phyloP scores from a whole-genome alignment of 352 stramenopile genomes.

The Phytophthora citricola region DNA sequence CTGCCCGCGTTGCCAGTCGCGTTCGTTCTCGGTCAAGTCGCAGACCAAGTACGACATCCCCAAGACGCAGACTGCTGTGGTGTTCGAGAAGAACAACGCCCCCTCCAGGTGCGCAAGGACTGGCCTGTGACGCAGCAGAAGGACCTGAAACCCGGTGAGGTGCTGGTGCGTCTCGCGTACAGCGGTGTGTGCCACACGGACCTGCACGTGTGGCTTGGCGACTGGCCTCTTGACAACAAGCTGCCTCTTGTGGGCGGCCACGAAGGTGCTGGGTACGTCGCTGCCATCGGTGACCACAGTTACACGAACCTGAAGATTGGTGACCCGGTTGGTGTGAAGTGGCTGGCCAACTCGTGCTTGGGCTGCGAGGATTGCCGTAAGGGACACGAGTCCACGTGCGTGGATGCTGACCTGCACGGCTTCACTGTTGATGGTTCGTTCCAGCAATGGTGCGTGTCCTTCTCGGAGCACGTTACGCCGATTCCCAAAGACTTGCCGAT shows the following conservation, averaged over 20 bases:
- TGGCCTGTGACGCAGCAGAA: conserved; percentile 53
- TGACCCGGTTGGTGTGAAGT: conserved; percentile 56
- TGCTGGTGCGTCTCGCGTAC: conserved; percentile 58
- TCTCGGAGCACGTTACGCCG: conserved; percentile 67
- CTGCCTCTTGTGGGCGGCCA: conserved; percentile 59
- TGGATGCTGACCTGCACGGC: conserved; percentile 39
- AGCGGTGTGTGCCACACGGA: conserved; percentile 59
- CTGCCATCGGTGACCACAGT: conserved; percentile 47
- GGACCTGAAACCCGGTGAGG: conserved; percentile 52
- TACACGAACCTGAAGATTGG: conserved; percentile 49
- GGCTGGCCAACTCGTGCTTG: conserved; percentile 52
- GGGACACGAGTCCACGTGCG: conserved; percentile 49
- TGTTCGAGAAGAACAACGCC: conserved; percentile 60
- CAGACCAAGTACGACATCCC: conserved; percentile 57
- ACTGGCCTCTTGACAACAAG: conserved; percentile 46
- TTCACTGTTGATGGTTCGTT: conserved; percentile 56
- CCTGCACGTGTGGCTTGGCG: conserved; percentile 51
- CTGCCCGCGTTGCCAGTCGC: conserved; percentile 36
- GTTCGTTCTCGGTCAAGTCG: conserved; percentile 52
- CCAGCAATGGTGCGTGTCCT: conserved; percentile 36
- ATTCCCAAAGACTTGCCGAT: conserved; percentile 65
- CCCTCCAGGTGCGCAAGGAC: conserved; percentile 52
- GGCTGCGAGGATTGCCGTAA: conserved; percentile 59
- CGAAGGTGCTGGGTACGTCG: conserved; percentile 58
- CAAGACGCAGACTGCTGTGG: conserved; percentile 58